Base-by-base conservation (phyloP, 495 filamentous ascomycete species). In the Talaromyces borbonicus region DNA sequence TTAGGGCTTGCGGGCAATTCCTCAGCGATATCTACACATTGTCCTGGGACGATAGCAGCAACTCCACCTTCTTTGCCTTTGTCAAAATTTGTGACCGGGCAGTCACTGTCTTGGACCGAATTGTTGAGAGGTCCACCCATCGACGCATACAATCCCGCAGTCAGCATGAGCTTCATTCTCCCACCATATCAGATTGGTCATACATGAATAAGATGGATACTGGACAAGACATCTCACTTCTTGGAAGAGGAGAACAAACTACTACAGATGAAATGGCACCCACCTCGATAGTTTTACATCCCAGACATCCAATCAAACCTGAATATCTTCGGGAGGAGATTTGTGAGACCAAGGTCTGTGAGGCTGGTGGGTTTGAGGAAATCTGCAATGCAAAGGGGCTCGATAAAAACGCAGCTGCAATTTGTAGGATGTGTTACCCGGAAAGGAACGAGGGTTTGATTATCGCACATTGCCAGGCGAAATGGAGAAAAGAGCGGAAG, bases 361-460 rank as follows among this genome's bases (percentile, higher is more conserved):
- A 19, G 0, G 22, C 4, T 11, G 14, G 36, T 19, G 20, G 11
- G 5, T 36, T 48, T 8, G 14, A 48, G 22, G 35, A 48, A 15
- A 18, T 20, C 12, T 48, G 46, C 27, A 46, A 32, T 5, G 15
- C 30, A 16, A 11, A 46, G 27, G 19, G 36, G 19, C 19, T 46
- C 8, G 27, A 46, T 8, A 29, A 29, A 15, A 36, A 12, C 18
- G 18, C 15, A 16, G 30, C 43, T 16, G 18, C 23, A 36, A 48
- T 11, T 30, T 48, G 46, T 36, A 48, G 40, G 46, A 48, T 48
- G 46, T 48, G 46, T 12, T 48, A 40, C 32, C 37, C 37, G 2
- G 33, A 19, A 14, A 35, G 18, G 33, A 48, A 48, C 16, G 26
- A 15, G 19, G 16, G 32, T 29, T 36, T 48, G 11, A 48, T 41